phyloP scores from a whole-genome alignment of 1,284 basidiomycete genomes.

The Phellinidium pouzarii region DNA sequence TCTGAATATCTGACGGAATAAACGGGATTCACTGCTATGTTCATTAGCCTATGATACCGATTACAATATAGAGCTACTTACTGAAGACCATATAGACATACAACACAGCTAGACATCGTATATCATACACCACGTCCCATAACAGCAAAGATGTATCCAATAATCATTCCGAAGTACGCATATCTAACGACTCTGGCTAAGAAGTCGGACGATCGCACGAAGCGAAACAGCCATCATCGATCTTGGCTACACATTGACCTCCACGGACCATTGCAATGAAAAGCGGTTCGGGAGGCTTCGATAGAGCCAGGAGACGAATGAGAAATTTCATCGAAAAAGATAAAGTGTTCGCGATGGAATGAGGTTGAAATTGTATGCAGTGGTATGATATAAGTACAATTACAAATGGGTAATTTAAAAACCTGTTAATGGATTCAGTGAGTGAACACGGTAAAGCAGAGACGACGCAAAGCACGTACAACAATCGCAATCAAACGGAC shows the following conservation, averaged over 20 bases:
- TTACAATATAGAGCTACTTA: too few relatives aligned
- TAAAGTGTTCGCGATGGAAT: background rate
- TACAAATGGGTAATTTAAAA: slow-evolving; percentile 30
- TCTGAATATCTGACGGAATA: too few relatives aligned
- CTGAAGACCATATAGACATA: too few relatives aligned
- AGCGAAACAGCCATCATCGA: slow-evolving; percentile 21
- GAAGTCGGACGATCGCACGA: background rate
- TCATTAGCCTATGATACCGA: too few relatives aligned
- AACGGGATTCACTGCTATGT: too few relatives aligned
- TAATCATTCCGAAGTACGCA: slow-evolving; percentile 13
- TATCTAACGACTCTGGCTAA: slow-evolving; percentile 6
- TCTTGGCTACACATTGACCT: slow-evolving; percentile 68
- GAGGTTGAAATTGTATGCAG: background rate
- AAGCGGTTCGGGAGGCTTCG: slow-evolving; percentile 51
- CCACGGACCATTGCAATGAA: slow-evolving; percentile 34
- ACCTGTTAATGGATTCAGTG: slow-evolving; percentile 32
- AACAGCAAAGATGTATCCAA: slow-evolving; percentile 4
- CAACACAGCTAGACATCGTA: too few relatives aligned
- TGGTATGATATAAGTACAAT: slow-evolving; percentile 1
- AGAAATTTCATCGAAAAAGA: background rate
- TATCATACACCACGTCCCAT: too few relatives aligned
- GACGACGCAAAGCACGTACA: slow-evolving; percentile 46
- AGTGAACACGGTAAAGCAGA: background rate
- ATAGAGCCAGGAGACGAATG: slow-evolving; percentile 45
- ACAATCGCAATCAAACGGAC: slow-evolving; percentile 81